Conservation (phyloP, 169 alveolate species). For the Cystoisospora suis region DNA sequence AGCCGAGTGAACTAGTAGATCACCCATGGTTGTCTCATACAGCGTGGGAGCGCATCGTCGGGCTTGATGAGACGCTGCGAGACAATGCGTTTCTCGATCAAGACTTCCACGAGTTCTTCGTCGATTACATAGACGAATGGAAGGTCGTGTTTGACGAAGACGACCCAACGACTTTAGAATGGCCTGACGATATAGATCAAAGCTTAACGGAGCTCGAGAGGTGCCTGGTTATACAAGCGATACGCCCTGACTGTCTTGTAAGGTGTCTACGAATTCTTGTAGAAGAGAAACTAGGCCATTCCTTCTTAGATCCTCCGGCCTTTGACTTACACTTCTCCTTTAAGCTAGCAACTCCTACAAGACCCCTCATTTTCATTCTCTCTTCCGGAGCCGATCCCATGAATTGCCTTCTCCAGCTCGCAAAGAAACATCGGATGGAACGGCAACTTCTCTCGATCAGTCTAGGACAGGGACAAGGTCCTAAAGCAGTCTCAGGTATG, state of each 20-base stretch:
- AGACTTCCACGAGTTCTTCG: constrained; percentile 65
- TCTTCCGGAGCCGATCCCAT: constrained; percentile 94
- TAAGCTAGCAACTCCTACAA: constrained; percentile 81
- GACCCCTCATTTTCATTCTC: constrained; percentile 90
- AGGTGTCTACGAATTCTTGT: constrained; percentile 83
- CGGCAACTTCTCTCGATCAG: constrained; percentile 68
- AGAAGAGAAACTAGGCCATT: constrained; percentile 79
- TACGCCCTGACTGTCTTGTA: constrained; percentile 88
- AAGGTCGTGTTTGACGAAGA: constrained; percentile 77
- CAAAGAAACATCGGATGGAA: constrained; percentile 75
- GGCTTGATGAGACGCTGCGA: constrained; percentile 15
- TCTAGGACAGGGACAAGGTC: constrained; percentile 79
- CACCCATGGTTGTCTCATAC: constrained; percentile 60
- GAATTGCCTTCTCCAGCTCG: constrained; percentile 81
- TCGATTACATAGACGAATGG: constrained; percentile 77
- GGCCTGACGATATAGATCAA: constrained; percentile 81
- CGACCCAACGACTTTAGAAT: constrained; percentile 72
- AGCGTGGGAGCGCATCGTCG: constrained; percentile 67
- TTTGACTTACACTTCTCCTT: constrained; percentile 85
- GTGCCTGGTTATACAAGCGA: constrained; percentile 85
- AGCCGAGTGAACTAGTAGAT: too few relatives aligned
- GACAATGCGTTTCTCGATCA: constrained; percentile 52
- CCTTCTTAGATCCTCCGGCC: constrained; percentile 80
- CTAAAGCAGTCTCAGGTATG: constrained; percentile 68
- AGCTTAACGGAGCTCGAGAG: constrained; percentile 80